These are phyloP conservation scores for Lasiosphaeria ovina DNA, from an alignment of 495 filamentous ascomycete species.

Conservation along the genomic window DNA sequence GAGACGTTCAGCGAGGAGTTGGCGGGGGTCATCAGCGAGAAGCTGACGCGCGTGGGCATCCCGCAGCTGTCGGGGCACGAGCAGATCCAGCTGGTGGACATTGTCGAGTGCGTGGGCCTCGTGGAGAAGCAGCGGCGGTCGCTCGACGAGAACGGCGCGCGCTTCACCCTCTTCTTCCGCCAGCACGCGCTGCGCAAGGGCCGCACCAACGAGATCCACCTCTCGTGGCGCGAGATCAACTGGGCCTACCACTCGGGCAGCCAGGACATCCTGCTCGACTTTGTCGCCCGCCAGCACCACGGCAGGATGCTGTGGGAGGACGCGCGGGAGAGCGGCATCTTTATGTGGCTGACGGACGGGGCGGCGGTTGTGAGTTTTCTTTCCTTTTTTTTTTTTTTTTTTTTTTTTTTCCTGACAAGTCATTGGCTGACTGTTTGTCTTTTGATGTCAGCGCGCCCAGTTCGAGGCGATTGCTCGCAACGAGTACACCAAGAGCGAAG, in stretches of 20 bases:
- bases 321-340: conserved; percentile 83
- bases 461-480: conserved; percentile 89
- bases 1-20: conserved; percentile 70
- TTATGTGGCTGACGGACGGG: conserved; percentile 87
- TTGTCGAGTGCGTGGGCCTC: conserved; percentile 81
- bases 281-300: conserved; percentile 78
- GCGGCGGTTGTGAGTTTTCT: conserved; percentile 64
- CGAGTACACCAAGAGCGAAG: conserved; percentile 84
- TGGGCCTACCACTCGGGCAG: conserved; percentile 92
- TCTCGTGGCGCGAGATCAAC: conserved; percentile 90
- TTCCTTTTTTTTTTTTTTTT: not conserved
- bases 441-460: conserved; percentile 59
- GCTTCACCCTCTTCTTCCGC: conserved; percentile 85
- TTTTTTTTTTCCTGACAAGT: not conserved
- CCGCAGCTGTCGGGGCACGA: conserved; percentile 83
- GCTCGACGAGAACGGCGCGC: conserved; percentile 89
- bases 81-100: conserved; percentile 84
- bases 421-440: not conserved
- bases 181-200: conserved; percentile 74
- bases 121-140: conserved; percentile 88
- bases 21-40: conserved; percentile 70
- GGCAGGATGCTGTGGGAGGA: conserved; percentile 78
- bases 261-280: conserved; percentile 88
- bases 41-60: conserved; percentile 69
- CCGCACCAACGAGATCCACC: conserved; percentile 60